Evolutionary conservation across 148 eudicot species (phyloP).

Genomic region (Simmondsia chinensis): DNA sequence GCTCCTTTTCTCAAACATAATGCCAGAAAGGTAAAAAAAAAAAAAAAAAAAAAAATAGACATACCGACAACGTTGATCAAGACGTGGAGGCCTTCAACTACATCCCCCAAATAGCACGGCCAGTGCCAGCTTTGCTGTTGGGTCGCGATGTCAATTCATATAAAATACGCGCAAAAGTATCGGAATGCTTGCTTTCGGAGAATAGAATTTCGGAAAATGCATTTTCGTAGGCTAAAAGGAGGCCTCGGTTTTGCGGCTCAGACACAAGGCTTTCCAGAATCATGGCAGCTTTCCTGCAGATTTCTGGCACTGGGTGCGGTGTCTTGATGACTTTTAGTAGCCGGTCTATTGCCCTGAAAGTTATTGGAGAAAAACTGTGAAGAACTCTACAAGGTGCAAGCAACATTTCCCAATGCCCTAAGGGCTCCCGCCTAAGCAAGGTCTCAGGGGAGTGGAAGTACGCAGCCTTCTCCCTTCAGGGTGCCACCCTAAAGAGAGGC

Average conservation of each 20-base stretch:
- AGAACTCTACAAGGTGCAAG: too few relatives aligned
- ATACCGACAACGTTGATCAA: neutral
- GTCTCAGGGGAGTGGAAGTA: too few relatives aligned
- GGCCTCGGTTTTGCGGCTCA: constrained; percentile 79
- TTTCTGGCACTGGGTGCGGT: constrained; percentile 89
- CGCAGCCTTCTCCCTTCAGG: too few relatives aligned
- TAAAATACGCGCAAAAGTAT: constrained; percentile 79
- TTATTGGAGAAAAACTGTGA: constrained; percentile 2
- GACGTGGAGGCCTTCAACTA: constrained; percentile 10
- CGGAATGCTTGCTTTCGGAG: constrained; percentile 76
- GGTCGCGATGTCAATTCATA: constrained; percentile 84
- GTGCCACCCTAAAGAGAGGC: too few relatives aligned
- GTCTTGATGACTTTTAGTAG: constrained; percentile 63
- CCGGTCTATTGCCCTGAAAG: constrained; percentile 84
- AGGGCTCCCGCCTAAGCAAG: too few relatives aligned
- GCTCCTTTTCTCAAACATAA: too few relatives aligned
- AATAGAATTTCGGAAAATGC: constrained; percentile 85
- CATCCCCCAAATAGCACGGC: constrained; percentile 96
- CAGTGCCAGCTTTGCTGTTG: constrained; percentile 52
- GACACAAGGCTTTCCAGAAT: constrained; percentile 78
- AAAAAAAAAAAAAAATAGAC: too few relatives aligned
- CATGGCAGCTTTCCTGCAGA: constrained; percentile 79
- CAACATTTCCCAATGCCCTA: too few relatives aligned
- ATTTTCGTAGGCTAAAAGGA: constrained; percentile 76
- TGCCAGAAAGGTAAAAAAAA: too few relatives aligned